These are phyloP conservation scores for Zopfia rhizophila DNA, from an alignment of 2,329 filamentous ascomycete genomes.

Conservation along the genomic window DNA sequence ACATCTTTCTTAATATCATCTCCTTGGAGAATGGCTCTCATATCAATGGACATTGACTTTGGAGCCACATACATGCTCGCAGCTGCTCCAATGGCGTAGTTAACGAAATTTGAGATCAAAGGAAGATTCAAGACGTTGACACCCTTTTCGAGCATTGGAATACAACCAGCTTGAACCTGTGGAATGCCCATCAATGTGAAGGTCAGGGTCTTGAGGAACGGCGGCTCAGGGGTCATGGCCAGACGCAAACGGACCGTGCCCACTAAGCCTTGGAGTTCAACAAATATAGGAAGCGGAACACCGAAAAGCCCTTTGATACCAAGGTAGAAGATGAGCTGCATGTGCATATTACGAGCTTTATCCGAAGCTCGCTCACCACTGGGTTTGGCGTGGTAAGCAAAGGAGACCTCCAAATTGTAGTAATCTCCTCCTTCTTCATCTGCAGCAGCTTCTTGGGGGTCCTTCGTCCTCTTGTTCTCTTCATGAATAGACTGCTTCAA, in stretches of 20 bases:
- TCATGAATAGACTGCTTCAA: constrained; percentile 83
- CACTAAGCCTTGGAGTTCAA: constrained; percentile 90
- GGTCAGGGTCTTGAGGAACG: constrained; percentile 90
- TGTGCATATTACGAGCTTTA: constrained; percentile 94
- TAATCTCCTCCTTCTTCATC: constrained; percentile 91
- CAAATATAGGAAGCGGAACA: constrained; percentile 86
- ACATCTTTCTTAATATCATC: constrained; percentile 93
- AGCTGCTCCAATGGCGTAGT: constrained; percentile 89
- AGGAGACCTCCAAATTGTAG: constrained; percentile 90
- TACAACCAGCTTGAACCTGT: constrained; percentile 87
- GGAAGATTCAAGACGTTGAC: constrained; percentile 93
- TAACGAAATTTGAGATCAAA: constrained; percentile 95
- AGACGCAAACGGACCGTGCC: constrained; percentile 85
- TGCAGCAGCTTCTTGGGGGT: constrained; percentile 86
- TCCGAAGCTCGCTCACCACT: constrained; percentile 75
- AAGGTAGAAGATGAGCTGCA: constrained; percentile 94
- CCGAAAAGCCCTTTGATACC: constrained; percentile 90
- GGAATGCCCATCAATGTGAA: constrained; percentile 95
- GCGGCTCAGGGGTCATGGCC: constrained; percentile 88
- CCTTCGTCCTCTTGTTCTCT: constrained; percentile 81
- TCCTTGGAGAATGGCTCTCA: constrained; percentile 89
- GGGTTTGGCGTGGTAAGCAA: constrained; percentile 90
- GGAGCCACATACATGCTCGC: constrained; percentile 91
- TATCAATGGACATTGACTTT: constrained; percentile 91
- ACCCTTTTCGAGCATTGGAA: constrained; percentile 90